These are phyloP conservation scores for Epichloe amarillans DNA, from an alignment of 2,329 filamentous ascomycete genomes.

Conservation along the genomic window DNA sequence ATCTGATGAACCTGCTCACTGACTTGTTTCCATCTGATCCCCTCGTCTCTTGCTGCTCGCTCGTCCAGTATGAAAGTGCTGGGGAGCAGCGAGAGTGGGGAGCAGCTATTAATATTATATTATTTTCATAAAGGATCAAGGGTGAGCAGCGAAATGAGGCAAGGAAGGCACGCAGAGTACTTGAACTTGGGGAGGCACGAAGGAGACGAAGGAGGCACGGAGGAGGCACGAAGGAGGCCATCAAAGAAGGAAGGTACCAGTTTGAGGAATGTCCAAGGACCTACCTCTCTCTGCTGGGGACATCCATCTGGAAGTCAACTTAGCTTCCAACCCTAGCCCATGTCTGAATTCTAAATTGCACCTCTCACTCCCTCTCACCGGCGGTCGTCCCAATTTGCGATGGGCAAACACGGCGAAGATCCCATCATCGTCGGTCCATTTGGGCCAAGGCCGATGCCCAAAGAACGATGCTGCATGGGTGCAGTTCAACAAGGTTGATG, in stretches of 20 bases:
- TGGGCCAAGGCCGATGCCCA: background rate
- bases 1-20: background rate
- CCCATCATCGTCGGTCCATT: background rate
- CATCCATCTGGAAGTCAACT: background rate
- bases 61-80: background rate
- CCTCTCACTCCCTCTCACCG: background rate
- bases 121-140: background rate
- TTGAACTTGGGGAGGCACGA: background rate
- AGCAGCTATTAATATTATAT: background rate
- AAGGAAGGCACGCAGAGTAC: background rate
- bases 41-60: background rate
- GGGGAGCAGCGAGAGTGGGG: background rate
- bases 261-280: background rate
- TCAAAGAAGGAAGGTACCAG: background rate
- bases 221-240: background rate
- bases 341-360: slow-evolving; percentile 3
- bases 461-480: background rate
- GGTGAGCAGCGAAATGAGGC: background rate
- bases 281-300: background rate
- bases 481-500: background rate
- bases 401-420: background rate
- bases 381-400: background rate
- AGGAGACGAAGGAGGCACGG: background rate
- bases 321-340: background rate
- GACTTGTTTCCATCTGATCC: background rate